Conservation (phyloP, 2,329 filamentous ascomycete species). For the Colletotrichum karsti region DNA sequence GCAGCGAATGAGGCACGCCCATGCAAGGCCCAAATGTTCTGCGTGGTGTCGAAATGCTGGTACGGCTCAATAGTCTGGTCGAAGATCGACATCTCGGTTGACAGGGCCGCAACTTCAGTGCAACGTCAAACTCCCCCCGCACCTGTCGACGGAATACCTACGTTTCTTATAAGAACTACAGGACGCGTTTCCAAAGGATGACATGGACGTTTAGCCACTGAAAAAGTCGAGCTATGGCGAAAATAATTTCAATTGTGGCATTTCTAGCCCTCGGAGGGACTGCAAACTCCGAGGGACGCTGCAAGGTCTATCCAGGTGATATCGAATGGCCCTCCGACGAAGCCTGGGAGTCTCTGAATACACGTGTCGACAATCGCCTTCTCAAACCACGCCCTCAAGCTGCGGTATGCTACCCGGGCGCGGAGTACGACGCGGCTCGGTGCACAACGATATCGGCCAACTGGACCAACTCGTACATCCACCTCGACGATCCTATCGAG, state of each 20-base stretch:
- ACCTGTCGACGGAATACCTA: not conserved
- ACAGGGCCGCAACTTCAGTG: not conserved
- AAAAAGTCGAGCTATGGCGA: too few relatives aligned
- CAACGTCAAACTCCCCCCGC: not conserved
- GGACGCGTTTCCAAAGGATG: too few relatives aligned
- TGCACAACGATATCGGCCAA: slow-evolving; percentile 3
- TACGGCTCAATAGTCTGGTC: not conserved
- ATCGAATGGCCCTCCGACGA: not conserved
- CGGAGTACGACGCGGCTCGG: not conserved
- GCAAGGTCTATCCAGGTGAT: slow-evolving; percentile 9
- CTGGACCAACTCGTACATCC: slow-evolving; percentile 10
- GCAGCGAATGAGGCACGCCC: not conserved
- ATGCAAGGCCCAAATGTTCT: not conserved
- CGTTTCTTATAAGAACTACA: not conserved
- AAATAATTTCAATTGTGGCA: too few relatives aligned
- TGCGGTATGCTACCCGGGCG: slow-evolving; percentile 11
- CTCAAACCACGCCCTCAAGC: slow-evolving; percentile 8
- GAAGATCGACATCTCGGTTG: slow-evolving; percentile 1
- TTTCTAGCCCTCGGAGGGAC: too few relatives aligned
- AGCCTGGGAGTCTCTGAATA: not conserved
- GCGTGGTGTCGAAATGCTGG: not conserved
- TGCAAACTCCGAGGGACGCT: not conserved
- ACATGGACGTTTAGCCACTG: too few relatives aligned
- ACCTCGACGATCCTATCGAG: slow-evolving; percentile 14
- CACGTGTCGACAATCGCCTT: not conserved